These are phyloP conservation scores for Neopestalotiopsis rosae DNA, from an alignment of 2,329 filamentous ascomycete species.

Conservation along the genomic window DNA sequence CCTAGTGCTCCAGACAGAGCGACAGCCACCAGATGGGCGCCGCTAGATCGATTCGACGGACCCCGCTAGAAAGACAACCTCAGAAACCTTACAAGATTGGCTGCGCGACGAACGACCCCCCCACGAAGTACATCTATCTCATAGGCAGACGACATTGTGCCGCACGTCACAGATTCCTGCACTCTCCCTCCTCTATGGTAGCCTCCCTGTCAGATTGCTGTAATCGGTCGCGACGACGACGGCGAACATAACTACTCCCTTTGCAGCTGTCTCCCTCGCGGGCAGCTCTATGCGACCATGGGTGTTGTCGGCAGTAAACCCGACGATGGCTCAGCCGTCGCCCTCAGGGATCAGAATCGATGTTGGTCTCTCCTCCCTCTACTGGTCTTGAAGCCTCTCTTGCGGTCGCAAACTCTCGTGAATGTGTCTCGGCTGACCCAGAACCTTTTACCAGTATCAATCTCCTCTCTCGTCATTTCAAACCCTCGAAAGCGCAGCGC, in stretches of 20 bases:
- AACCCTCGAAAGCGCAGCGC: constrained; percentile 80
- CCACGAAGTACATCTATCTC: background rate
- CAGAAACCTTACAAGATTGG: constrained; percentile 12
- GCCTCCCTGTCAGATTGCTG: background rate
- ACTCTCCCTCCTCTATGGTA: background rate
- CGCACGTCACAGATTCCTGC: background rate
- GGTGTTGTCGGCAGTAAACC: constrained; percentile 89
- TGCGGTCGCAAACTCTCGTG: background rate
- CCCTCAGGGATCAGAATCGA: constrained; percentile 89
- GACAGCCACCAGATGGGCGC: constrained; percentile 5
- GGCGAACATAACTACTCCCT: constrained; percentile 9
- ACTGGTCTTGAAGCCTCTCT: background rate
- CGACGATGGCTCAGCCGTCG: constrained; percentile 81
- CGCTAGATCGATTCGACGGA: constrained; percentile 12
- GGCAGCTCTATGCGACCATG: constrained; percentile 64
- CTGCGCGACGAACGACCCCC: background rate
- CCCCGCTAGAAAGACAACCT: constrained; percentile 17
- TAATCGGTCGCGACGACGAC: constrained; percentile 10
- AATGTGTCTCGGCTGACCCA: constrained; percentile 5
- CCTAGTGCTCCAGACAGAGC: background rate
- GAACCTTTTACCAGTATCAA: constrained; percentile 67
- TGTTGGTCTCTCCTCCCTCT: constrained; percentile 61
- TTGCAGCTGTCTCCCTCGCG: constrained; percentile 33
- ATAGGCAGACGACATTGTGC: constrained; percentile 7
- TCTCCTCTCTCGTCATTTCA: constrained; percentile 82